These are phyloP conservation scores for Boletellus sp. DNA, from an alignment of 1,284 basidiomycete genomes.

Conservation along the genomic window DNA sequence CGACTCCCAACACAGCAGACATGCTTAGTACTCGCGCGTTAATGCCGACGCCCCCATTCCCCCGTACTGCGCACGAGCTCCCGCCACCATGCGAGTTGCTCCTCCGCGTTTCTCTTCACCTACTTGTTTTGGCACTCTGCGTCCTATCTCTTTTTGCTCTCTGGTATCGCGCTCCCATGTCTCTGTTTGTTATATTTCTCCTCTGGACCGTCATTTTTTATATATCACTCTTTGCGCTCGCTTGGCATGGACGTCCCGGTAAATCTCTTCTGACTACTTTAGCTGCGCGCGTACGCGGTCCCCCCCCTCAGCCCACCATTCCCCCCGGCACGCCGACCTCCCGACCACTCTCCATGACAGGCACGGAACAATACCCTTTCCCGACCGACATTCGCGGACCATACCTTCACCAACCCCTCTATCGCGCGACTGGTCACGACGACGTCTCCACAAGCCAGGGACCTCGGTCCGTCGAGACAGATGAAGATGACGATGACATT, in stretches of 20 bases:
- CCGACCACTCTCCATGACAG: slow-evolving; percentile 37
- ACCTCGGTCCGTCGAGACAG: slow-evolving; percentile 47
- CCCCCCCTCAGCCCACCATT: slow-evolving; percentile 18
- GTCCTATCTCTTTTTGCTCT: slow-evolving; percentile 55
- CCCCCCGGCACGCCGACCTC: slow-evolving; percentile 33
- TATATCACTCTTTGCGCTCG: slow-evolving; percentile 44
- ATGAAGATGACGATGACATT: slow-evolving; percentile 63
- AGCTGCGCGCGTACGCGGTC: slow-evolving; percentile 43
- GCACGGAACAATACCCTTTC: slow-evolving; percentile 46
- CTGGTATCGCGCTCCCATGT: slow-evolving; percentile 51
- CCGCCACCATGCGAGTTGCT: slow-evolving; percentile 42
- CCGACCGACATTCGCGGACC: slow-evolving; percentile 47
- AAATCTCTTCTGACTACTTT: slow-evolving; percentile 56
- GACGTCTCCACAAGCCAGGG: slow-evolving; percentile 38
- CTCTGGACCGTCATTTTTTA: slow-evolving; percentile 61
- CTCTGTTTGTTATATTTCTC: slow-evolving; percentile 64
- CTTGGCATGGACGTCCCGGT: slow-evolving; percentile 55
- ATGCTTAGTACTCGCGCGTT: slow-evolving; percentile 45
- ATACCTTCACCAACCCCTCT: slow-evolving; percentile 61
- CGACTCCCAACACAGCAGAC: slow-evolving; percentile 52
- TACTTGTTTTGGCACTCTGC: slow-evolving; percentile 55
- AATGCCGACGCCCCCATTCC: slow-evolving; percentile 31
- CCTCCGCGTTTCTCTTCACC: slow-evolving; percentile 54
- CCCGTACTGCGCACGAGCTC: slow-evolving; percentile 32
- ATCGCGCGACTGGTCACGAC: slow-evolving; percentile 49